A percentile compares a stretch with the other conserved stretches of the same genome.
These are phyloP conservation scores for Trametes cinnabarina DNA, from an alignment of 768 basidiomycete species.

Conservation along the genomic window DNA sequence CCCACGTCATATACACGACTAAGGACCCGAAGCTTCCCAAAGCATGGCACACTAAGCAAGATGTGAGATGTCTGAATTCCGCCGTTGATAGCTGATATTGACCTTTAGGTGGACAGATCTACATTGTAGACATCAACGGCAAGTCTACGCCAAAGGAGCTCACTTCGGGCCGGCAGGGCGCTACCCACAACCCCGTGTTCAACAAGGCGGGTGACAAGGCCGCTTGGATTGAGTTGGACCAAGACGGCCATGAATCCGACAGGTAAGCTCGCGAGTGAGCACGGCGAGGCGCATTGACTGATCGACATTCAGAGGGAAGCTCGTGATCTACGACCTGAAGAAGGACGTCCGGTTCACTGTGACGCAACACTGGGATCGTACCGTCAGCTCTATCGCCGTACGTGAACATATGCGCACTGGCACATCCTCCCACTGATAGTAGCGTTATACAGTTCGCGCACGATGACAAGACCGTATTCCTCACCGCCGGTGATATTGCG, in stretches of 20 bases:
- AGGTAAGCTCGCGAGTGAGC: slow-evolving; percentile 39
- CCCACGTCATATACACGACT: slow-evolving; percentile 76
- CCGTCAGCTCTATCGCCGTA: slow-evolving; percentile 60
- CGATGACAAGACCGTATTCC: slow-evolving; percentile 65
- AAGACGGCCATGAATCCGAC: slow-evolving; percentile 90
- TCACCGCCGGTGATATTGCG: slow-evolving; percentile 77
- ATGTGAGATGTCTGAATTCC: slow-evolving; percentile 44
- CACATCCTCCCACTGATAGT: neutral
- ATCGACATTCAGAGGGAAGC: slow-evolving; percentile 51
- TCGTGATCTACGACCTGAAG: slow-evolving; percentile 75
- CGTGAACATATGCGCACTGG: slow-evolving; percentile 22
- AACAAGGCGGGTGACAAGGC: slow-evolving; percentile 64
- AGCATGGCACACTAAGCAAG: slow-evolving; percentile 88
- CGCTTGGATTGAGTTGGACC: slow-evolving; percentile 84
- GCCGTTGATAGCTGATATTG: neutral
- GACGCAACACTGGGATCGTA: slow-evolving; percentile 85
- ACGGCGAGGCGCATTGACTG: neutral
- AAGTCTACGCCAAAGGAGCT: slow-evolving; percentile 56
- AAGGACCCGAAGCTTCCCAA: slow-evolving; percentile 77
- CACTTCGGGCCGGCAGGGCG: slow-evolving; percentile 84
- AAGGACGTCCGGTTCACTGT: slow-evolving; percentile 68
- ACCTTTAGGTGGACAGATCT: slow-evolving; percentile 46
- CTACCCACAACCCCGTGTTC: slow-evolving; percentile 72
- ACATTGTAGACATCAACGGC: slow-evolving; percentile 60
- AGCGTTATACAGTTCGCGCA: slow-evolving; percentile 59